Conservation (phyloP, 108 stramenopile species). For the Hondaea fermentalgiana region DNA sequence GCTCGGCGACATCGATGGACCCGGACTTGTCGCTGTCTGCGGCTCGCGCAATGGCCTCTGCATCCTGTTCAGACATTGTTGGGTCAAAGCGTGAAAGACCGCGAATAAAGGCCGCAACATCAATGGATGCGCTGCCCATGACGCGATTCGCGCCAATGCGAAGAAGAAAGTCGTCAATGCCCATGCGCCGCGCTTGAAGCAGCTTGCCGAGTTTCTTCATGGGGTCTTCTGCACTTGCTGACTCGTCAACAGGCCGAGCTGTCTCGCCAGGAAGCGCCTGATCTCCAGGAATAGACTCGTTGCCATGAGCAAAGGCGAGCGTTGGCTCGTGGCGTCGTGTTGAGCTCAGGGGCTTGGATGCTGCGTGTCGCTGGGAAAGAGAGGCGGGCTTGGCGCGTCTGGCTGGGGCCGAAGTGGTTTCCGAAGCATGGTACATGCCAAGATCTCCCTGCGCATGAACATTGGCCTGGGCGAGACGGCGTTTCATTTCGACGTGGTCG, state of each 20-base stretch:
- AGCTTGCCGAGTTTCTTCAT: neutral
- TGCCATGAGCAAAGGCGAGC: neutral
- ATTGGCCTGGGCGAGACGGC: neutral
- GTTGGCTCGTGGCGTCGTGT: neutral
- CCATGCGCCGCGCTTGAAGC: neutral
- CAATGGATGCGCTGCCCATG: neutral
- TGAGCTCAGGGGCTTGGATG: neutral
- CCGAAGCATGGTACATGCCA: neutral
- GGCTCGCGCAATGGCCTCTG: neutral
- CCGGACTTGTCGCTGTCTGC: neutral
- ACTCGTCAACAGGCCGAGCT: neutral
- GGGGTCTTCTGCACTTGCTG: neutral
- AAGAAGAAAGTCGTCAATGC: neutral
- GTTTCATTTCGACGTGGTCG: conserved; percentile 27
- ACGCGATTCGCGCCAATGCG: conserved; percentile 10
- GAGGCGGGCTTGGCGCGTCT: neutral
- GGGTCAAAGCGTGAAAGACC: neutral
- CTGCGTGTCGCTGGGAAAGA: neutral
- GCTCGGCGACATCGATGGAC: neutral
- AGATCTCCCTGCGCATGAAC: neutral
- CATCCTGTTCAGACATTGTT: neutral
- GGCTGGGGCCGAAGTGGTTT: neutral
- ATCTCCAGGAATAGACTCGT: neutral
- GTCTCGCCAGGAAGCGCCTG: neutral
- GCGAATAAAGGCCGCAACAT: neutral